phyloP scores from a whole-genome alignment of 768 basidiomycete genomes.

The Auricularia auricula-judae region DNA sequence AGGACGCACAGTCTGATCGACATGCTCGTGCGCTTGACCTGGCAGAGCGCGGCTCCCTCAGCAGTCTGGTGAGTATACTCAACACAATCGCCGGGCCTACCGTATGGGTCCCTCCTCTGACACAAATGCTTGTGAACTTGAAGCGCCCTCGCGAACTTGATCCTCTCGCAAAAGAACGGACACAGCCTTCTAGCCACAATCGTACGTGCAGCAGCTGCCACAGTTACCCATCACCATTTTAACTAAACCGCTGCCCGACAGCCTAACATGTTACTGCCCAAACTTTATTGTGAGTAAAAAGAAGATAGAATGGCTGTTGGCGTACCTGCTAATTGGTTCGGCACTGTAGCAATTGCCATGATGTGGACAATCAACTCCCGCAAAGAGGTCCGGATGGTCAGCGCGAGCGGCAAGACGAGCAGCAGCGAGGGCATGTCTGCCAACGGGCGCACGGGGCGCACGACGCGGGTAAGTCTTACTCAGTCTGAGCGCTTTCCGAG shows the following conservation, averaged over 20 bases:
- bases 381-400: neutral
- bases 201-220: neutral
- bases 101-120: too few relatives aligned
- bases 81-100: too few relatives aligned
- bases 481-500: too few relatives aligned
- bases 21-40: neutral
- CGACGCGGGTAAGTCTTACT: neutral
- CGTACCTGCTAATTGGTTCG: neutral
- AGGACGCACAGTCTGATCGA: neutral
- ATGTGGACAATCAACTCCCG: neutral
- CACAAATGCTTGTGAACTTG: too few relatives aligned
- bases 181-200: neutral
- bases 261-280: neutral
- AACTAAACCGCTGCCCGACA: too few relatives aligned
- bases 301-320: too few relatives aligned
- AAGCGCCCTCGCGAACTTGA: neutral
- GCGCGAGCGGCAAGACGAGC: constrained; percentile 1
- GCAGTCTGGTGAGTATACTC: neutral
- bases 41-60: neutral
- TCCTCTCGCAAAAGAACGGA: neutral
- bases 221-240: too few relatives aligned
- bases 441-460: neutral
- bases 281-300: neutral
- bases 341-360: neutral
- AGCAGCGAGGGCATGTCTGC: neutral